Evolutionary conservation across 1,284 basidiomycete genomes (phyloP).

Genomic region (Kwoniella shivajii): DNA sequence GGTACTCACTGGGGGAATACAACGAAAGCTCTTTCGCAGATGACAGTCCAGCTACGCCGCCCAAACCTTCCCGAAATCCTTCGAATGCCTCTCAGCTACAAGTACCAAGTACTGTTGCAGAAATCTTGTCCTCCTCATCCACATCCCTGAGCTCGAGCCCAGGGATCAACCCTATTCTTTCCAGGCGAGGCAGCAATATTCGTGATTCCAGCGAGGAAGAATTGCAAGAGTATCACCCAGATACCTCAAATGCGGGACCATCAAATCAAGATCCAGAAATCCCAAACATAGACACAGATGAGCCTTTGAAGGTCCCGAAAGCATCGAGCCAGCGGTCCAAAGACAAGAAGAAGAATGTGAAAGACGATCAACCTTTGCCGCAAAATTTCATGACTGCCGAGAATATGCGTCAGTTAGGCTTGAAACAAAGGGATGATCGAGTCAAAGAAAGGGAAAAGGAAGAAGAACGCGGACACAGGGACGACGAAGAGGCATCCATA

Average conservation of each 20-base stretch:
- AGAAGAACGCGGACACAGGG: neutral
- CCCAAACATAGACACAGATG: conserved; percentile 29
- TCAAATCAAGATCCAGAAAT: conserved; percentile 43
- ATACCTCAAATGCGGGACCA: conserved; percentile 18
- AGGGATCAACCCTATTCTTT: neutral
- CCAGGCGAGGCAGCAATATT: neutral
- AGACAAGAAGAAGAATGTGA: neutral
- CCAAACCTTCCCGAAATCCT: conserved; percentile 8
- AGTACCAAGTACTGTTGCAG: neutral
- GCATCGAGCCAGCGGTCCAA: neutral
- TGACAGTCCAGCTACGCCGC: neutral
- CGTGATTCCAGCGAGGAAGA: conserved; percentile 5
- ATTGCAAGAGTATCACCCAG: neutral
- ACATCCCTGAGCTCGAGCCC: neutral
- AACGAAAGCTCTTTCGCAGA: conserved; percentile 3
- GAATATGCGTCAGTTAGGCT: conserved; percentile 18
- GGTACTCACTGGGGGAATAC: conserved; percentile 18
- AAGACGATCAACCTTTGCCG: neutral
- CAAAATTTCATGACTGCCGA: conserved; percentile 16
- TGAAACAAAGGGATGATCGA: conserved; percentile 8
- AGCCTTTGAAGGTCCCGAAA: neutral
- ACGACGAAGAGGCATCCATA: neutral
- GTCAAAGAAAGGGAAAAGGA: conserved; percentile 1
- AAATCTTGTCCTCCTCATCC: neutral
- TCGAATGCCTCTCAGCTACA: neutral